A percentile compares a stretch with the other conserved stretches of the same genome.
Evolutionary conservation across 202 grass and related monocot species (phyloP).

Genomic region (Digitaria exilis): DNA sequence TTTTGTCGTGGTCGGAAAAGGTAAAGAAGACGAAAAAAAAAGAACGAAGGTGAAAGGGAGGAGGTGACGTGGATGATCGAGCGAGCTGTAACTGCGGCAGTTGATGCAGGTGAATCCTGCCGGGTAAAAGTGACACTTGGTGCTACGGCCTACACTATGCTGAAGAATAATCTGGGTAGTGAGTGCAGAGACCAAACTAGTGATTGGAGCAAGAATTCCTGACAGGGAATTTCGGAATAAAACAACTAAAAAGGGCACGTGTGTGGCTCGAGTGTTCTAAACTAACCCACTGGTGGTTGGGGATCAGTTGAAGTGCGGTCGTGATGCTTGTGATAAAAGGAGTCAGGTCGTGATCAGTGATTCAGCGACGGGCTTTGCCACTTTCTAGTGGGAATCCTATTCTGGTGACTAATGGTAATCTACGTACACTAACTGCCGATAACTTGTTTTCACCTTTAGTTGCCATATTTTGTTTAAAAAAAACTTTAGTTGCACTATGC

Average conservation of each 20-base stretch:
- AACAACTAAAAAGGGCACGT: neutral
- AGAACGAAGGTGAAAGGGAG: neutral
- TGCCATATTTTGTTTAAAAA: no score
- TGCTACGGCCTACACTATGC: neutral
- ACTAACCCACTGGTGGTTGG: neutral
- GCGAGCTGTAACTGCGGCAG: no score
- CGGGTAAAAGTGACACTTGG: neutral
- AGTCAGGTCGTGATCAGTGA: slow-evolving; percentile 1
- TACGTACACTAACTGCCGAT: neutral
- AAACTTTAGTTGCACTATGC: neutral
- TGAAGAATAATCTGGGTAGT: neutral
- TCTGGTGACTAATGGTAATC: no score
- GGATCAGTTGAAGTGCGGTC: neutral
- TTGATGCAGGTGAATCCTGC: neutral
- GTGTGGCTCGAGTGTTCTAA: neutral
- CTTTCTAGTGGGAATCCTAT: neutral
- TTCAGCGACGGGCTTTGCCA: neutral
- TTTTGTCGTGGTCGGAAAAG: neutral
- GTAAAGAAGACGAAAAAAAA: neutral
- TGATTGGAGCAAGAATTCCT: no score
- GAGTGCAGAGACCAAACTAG: neutral
- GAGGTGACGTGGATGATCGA: neutral
- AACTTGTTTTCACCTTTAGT: neutral
- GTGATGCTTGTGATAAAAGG: neutral
- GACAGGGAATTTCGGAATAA: neutral